Conservation (phyloP, 306 rosid species). For the Prunus davidiana region DNA sequence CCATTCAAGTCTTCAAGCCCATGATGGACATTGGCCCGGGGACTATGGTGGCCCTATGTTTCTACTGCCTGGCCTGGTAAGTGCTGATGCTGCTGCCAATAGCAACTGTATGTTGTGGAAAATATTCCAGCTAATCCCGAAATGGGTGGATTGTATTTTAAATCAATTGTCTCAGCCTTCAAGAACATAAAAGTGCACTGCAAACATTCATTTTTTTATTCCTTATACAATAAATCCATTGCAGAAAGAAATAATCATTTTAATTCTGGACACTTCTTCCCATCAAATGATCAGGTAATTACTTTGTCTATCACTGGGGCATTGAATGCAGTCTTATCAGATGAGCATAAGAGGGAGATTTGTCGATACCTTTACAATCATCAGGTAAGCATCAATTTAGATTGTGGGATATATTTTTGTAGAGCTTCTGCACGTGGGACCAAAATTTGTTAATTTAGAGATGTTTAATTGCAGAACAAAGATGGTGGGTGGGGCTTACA, state of each 20-base stretch:
- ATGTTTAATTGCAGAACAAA: constrained; percentile 54
- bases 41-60: constrained; percentile 98
- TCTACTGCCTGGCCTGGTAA: constrained; percentile 87
- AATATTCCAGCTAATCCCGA: constrained; percentile 7
- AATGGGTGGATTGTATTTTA: neutral
- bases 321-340: constrained; percentile 64
- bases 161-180: neutral
- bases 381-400: constrained; percentile 44
- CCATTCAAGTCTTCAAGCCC: constrained; percentile 66
- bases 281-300: constrained; percentile 50
- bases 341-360: constrained; percentile 76
- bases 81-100: constrained; percentile 15
- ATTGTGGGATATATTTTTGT: neutral
- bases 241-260: neutral
- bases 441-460: constrained; percentile 9
- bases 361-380: constrained; percentile 77
- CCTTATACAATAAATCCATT: neutral
- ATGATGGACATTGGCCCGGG: constrained; percentile 91
- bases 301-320: constrained; percentile 69
- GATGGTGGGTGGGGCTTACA: constrained; percentile 99
- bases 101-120: constrained; percentile 7
- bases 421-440: neutral
- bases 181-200: neutral
- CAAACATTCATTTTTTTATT: neutral
- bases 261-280: constrained; percentile 15